Conservation (phyloP, 2,329 filamentous ascomycete species). For the Stagonosporopsis tanaceti region DNA sequence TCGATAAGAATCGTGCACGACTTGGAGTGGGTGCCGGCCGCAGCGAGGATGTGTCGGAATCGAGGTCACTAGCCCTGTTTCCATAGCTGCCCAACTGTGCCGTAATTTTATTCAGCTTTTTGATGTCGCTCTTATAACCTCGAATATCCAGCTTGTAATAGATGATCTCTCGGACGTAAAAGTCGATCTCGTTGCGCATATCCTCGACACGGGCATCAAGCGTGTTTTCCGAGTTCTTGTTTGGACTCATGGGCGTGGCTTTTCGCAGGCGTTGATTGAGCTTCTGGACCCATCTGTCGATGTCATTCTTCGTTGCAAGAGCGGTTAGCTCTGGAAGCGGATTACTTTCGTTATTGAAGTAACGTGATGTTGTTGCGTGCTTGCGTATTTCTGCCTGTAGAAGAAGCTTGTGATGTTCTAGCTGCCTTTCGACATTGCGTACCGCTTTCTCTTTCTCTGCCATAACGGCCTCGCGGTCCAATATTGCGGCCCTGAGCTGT, state of each 20-base stretch:
- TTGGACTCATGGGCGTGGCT: slow-evolving; percentile 23
- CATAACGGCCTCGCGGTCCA: slow-evolving; percentile 44
- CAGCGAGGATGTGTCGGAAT: slow-evolving; percentile 40
- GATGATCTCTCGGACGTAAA: slow-evolving; percentile 58
- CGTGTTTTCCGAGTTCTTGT: slow-evolving; percentile 8
- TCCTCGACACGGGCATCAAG: slow-evolving; percentile 32
- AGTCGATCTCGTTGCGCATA: slow-evolving; percentile 52
- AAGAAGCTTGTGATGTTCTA: slow-evolving; percentile 52
- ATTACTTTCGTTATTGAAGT: slow-evolving; percentile 30
- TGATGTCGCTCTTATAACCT: slow-evolving; percentile 54
- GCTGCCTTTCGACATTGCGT: slow-evolving; percentile 43
- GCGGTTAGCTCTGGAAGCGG: slow-evolving; percentile 39
- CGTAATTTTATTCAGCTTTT: slow-evolving; percentile 43
- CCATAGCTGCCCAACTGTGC: slow-evolving; percentile 34
- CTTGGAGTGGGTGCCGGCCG: slow-evolving; percentile 36
- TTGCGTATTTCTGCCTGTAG: slow-evolving; percentile 52
- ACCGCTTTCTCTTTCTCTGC: slow-evolving; percentile 43
- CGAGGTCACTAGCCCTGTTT: slow-evolving; percentile 34
- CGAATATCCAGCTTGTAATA: slow-evolving; percentile 59
- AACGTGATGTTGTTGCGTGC: slow-evolving; percentile 42
- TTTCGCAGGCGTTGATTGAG: slow-evolving; percentile 45
- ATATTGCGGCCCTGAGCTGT: slow-evolving; percentile 38
- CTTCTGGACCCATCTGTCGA: slow-evolving; percentile 47
- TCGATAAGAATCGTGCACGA: slow-evolving; percentile 26
- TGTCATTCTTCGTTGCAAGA: slow-evolving; percentile 42